Base-by-base conservation (phyloP, 495 filamentous ascomycete genomes). In the Amorphotheca resinae region DNA sequence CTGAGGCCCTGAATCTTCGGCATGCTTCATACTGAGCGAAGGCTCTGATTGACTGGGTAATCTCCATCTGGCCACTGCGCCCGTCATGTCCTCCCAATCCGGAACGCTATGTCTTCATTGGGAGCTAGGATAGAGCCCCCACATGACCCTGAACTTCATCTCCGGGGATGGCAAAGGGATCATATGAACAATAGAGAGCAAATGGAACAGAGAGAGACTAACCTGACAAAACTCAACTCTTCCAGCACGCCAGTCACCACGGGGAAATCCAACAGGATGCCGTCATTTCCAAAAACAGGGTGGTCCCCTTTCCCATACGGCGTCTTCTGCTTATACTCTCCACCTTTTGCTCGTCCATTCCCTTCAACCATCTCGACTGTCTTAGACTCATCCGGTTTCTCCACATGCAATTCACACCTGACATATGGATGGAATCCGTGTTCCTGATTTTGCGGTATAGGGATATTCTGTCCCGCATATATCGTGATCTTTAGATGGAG, bases 161-260 rank as follows among this genome's bases (percentile, higher is more conserved):
- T n/a, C n/a, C n/a, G n/a, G n/a, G n/a, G n/a, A n/a, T n/a, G n/a
- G n/a, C n/a, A n/a, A n/a, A n/a, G n/a, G n/a, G n/a, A n/a, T n/a
- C n/a, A n/a, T n/a, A n/a, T n/a, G n/a, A n/a, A n/a, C n/a, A n/a
- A n/a, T n/a, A n/a, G n/a, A n/a, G n/a, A n/a, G n/a, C n/a, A n/a
- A n/a, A n/a, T n/a, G 34, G 18, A 20, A 21, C 4, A 20, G 15
- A 41, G 14, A 9, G 6, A 30, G 11, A 69, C 72, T 47, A 50
- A 84, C 80, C 80, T 74, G 30, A 93, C 67, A 60, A 95, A 95
- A 17, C 74, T 77, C 42, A 96, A 61, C 50, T 83, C 80, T 30
- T 86, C 79, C 21, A 87, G 73, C 0, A 94, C 73, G 5, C 74
- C 75, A 1, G 65, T 56, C 9, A 93, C 65, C 0, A 58, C 59